These are phyloP conservation scores for Gomphus sp. DNA, from an alignment of 1,284 basidiomycete species.

Conservation along the genomic window DNA sequence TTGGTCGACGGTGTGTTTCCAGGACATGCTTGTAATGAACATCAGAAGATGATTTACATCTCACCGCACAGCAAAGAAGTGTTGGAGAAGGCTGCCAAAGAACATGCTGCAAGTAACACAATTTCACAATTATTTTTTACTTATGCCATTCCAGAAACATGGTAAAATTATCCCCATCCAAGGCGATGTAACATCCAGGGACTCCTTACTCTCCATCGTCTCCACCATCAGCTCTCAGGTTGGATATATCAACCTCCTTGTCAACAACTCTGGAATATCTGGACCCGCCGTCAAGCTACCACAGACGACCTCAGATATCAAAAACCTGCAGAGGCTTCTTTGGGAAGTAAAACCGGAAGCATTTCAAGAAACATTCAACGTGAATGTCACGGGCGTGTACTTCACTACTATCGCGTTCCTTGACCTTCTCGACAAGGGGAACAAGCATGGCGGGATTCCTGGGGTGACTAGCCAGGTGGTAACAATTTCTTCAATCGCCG, in stretches of 20 bases:
- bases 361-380: slow-evolving; percentile 54
- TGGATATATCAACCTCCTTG: slow-evolving; percentile 7
- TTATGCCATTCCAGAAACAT: slow-evolving; percentile 32
- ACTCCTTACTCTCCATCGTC: slow-evolving; percentile 38
- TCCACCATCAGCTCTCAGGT: slow-evolving; percentile 2
- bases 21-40: background rate
- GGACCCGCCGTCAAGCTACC: background rate
- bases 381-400: slow-evolving; percentile 63
- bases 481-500: slow-evolving; percentile 8
- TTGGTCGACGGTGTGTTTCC: slow-evolving; percentile 27
- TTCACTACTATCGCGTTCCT: slow-evolving; percentile 66
- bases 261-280: slow-evolving; percentile 10
- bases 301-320: slow-evolving; percentile 31
- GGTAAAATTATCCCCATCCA: slow-evolving; percentile 54
- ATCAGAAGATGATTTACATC: background rate
- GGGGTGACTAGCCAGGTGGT: slow-evolving; percentile 22
- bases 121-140: background rate
- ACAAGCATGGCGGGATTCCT: slow-evolving; percentile 34
- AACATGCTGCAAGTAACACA: slow-evolving; percentile 27
- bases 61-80: slow-evolving; percentile 32
- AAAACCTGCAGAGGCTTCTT: slow-evolving; percentile 51
- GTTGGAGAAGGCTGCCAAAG: slow-evolving; percentile 44
- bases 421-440: slow-evolving; percentile 60
- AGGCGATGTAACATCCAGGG: slow-evolving; percentile 56
- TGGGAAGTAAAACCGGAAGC: slow-evolving; percentile 55